Evolutionary conservation across 331 rosid genomes (phyloP).

Genomic region (Acacia concinna): DNA sequence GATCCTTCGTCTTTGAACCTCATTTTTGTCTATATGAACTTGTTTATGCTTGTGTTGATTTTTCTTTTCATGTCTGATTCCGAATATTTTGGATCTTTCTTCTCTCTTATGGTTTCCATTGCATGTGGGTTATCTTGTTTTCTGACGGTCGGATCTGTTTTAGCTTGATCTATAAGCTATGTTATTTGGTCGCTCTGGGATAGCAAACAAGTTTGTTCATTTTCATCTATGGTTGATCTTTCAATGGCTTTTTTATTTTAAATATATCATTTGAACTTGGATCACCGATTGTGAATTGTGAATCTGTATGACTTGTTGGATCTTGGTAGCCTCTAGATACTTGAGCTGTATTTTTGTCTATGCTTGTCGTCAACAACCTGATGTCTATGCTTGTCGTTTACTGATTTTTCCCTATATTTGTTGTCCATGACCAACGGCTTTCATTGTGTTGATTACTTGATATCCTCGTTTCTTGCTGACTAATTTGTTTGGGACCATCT

Average conservation of each 20-base stretch:
- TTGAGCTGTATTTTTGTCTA: neutral
- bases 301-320: neutral
- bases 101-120: neutral
- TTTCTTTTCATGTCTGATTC: neutral
- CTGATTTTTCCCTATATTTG: neutral
- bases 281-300: neutral
- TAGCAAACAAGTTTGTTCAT: neutral
- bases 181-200: neutral
- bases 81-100: neutral
- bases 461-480: neutral
- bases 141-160: neutral
- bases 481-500: neutral
- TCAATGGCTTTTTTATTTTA: neutral
- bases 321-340: neutral
- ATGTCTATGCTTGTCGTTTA: neutral
- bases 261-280: neutral
- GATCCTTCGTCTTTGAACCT: neutral
- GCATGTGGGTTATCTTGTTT: neutral
- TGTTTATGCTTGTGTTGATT: neutral
- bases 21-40: neutral
- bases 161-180: constrained; percentile 23
- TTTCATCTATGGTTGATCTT: neutral
- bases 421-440: neutral
- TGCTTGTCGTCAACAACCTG: too few species aligned
- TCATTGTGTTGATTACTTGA: neutral